Conservation (phyloP, 2,329 filamentous ascomycete species). For the Aplosporella prunicola region DNA sequence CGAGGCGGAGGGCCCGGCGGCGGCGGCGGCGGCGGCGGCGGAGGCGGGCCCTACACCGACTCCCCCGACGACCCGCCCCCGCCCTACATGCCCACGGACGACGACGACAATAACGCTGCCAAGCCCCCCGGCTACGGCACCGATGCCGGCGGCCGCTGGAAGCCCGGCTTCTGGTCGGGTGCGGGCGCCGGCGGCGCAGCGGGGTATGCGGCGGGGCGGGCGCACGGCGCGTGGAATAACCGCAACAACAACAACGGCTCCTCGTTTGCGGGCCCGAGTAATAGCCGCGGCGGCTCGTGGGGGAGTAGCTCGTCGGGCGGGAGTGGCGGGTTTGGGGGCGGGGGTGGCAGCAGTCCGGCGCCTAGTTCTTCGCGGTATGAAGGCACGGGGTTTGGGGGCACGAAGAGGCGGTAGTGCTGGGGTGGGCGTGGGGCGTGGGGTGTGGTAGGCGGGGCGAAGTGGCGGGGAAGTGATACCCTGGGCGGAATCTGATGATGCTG, state of each 20-base stretch:
- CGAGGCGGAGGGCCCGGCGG: constrained; percentile 16
- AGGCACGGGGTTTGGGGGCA: constrained; percentile 66
- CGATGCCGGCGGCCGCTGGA: constrained; percentile 43
- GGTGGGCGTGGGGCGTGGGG: too few species aligned
- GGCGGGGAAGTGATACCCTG: too few species aligned
- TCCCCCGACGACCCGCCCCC: constrained; percentile 40
- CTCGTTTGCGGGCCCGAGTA: constrained; percentile 18
- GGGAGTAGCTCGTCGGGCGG: constrained; percentile 22
- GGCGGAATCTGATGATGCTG: too few species aligned
- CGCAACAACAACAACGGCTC: constrained; percentile 32
- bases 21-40: constrained; percentile 33
- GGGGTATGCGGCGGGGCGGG: constrained; percentile 50
- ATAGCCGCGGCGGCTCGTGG: constrained; percentile 21
- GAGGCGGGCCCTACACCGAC: constrained; percentile 35
- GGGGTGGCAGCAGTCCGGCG: constrained; percentile 23
- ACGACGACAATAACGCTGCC: constrained; percentile 11
- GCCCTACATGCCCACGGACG: too few species aligned
- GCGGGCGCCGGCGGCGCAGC: constrained; percentile 59
- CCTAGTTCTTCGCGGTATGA: constrained; percentile 38
- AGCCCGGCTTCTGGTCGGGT: constrained; percentile 67
- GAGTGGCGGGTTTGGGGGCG: constrained; percentile 16
- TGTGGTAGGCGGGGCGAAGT: too few species aligned
- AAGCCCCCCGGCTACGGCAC: constrained; percentile 16
- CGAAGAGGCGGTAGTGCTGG: constrained; percentile 33
- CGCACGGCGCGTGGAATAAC: constrained; percentile 20